A percentile compares a stretch with the other conserved stretches of the same genome.
phyloP scores from a whole-genome alignment of 371 early-diverging fungal species.

The Mucor plumbeus region DNA sequence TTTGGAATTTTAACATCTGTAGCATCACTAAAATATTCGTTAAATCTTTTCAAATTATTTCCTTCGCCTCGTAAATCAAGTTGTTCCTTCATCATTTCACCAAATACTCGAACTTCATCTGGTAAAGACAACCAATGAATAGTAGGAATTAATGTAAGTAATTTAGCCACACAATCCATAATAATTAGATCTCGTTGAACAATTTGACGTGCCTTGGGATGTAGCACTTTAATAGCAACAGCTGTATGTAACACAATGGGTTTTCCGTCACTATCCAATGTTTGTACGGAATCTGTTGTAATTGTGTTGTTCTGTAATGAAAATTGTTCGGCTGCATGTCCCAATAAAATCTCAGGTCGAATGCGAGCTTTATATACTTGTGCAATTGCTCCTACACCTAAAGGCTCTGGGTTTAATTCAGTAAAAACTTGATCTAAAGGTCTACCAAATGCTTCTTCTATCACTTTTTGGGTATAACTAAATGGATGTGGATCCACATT shows the following conservation, averaged over 20 bases:
- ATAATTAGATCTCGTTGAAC: slow-evolving; percentile 84
- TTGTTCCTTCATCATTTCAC: slow-evolving; percentile 92
- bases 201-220: slow-evolving; percentile 76
- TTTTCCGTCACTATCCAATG: slow-evolving; percentile 31
- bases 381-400: slow-evolving; percentile 96
- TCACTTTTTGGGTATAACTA: slow-evolving; percentile 62
- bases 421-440: slow-evolving; percentile 79
- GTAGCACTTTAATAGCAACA: slow-evolving; percentile 94
- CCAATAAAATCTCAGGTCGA: slow-evolving; percentile 50
- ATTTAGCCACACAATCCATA: slow-evolving; percentile 71
- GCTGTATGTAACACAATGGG: slow-evolving; percentile 53
- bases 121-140: slow-evolving; percentile 85
- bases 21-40: slow-evolving; percentile 66
- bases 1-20: slow-evolving; percentile 72
- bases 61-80: slow-evolving; percentile 89
- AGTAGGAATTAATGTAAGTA: slow-evolving; percentile 73
- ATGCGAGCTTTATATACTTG: slow-evolving; percentile 85
- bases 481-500: slow-evolving; percentile 82
- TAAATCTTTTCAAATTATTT: slow-evolving; percentile 72
- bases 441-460: slow-evolving; percentile 68
- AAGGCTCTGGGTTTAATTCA: slow-evolving; percentile 71
- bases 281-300: slow-evolving; percentile 41
- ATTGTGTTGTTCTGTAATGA: slow-evolving; percentile 33
- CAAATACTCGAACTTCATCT: slow-evolving; percentile 89
- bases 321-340: slow-evolving; percentile 21